phyloP scores from a whole-genome alignment of 2,329 filamentous ascomycete species.

The Ascochyta lentis region DNA sequence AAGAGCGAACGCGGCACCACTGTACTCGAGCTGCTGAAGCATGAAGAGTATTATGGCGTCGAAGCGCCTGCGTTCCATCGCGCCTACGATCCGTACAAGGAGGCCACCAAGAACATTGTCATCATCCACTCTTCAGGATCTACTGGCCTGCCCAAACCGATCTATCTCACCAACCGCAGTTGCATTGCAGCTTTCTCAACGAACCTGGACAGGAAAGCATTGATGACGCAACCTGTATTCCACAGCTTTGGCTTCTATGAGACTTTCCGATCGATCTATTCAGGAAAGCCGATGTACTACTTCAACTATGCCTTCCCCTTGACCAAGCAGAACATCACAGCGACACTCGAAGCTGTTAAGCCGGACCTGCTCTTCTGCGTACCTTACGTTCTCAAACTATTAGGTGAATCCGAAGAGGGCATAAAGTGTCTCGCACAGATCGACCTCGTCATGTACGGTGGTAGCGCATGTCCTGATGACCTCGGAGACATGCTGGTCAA shows the following conservation, averaged over 20 bases:
- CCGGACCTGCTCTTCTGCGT: slow-evolving; percentile 66
- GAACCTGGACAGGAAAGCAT: slow-evolving; percentile 26
- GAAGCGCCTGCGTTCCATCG: slow-evolving; percentile 24
- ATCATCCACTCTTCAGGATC: slow-evolving; percentile 61
- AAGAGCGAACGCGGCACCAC: slow-evolving; percentile 33
- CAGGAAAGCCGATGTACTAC: slow-evolving; percentile 34
- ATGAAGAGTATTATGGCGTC: slow-evolving; percentile 28
- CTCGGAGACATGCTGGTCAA: slow-evolving; percentile 62
- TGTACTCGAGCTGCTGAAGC: slow-evolving; percentile 32
- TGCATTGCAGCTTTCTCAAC: slow-evolving; percentile 30
- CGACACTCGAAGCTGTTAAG: slow-evolving; percentile 28
- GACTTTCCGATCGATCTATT: slow-evolving; percentile 33
- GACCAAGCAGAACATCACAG: slow-evolving; percentile 28
- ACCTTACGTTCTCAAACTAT: slow-evolving; percentile 68
- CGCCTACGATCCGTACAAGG: slow-evolving; percentile 28
- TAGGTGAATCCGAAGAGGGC: slow-evolving; percentile 65
- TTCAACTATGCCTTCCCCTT: slow-evolving; percentile 30
- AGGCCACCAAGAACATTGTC: slow-evolving; percentile 48
- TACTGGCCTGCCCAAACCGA: slow-evolving; percentile 69
- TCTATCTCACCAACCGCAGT: slow-evolving; percentile 62
- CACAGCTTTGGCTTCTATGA: slow-evolving; percentile 36
- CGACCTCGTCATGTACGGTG: slow-evolving; percentile 64
- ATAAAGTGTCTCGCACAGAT: slow-evolving; percentile 55
- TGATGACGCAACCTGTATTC: slow-evolving; percentile 35
- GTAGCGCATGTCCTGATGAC: slow-evolving; percentile 65